Evolutionary conservation across 306 rosid species (phyloP).

Genomic region (Gastrolobium villosum): DNA sequence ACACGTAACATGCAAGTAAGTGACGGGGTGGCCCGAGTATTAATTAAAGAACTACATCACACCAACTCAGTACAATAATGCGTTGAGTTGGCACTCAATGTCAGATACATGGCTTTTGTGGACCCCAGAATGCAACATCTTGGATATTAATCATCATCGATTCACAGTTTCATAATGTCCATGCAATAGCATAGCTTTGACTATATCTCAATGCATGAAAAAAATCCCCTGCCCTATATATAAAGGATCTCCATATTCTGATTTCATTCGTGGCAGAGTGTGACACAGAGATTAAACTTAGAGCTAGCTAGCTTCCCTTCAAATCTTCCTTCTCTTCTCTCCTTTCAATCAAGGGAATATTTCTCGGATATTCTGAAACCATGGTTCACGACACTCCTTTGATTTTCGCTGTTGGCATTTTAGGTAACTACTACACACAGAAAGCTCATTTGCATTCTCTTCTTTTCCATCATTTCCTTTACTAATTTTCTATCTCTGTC

Average conservation of each 20-base stretch:
- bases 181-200: slow-evolving; percentile 25
- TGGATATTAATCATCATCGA: slow-evolving; percentile 35
- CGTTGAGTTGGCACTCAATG: slow-evolving; percentile 54
- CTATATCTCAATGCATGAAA: slow-evolving; percentile 43
- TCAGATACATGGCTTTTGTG: slow-evolving; percentile 50
- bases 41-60: slow-evolving; percentile 55
- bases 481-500: not conserved
- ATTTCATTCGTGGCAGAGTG: slow-evolving; percentile 54
- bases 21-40: slow-evolving; percentile 36
- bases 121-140: slow-evolving; percentile 40
- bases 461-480: not conserved
- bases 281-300: slow-evolving; percentile 35
- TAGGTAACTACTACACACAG: slow-evolving; percentile 57
- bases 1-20: slow-evolving; percentile 46
- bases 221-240: slow-evolving; percentile 55
- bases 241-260: slow-evolving; percentile 36
- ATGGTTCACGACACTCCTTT: slow-evolving; percentile 54
- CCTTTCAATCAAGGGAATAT: slow-evolving; percentile 37
- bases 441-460: not conserved
- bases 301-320: slow-evolving; percentile 30
- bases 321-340: slow-evolving; percentile 39
- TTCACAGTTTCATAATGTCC: slow-evolving; percentile 27
- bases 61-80: slow-evolving; percentile 61
- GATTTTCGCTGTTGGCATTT: slow-evolving; percentile 68
- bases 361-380: slow-evolving; percentile 40